Conservation (phyloP, 75 land plant genomes). For the Cupressus sempervirens region DNA sequence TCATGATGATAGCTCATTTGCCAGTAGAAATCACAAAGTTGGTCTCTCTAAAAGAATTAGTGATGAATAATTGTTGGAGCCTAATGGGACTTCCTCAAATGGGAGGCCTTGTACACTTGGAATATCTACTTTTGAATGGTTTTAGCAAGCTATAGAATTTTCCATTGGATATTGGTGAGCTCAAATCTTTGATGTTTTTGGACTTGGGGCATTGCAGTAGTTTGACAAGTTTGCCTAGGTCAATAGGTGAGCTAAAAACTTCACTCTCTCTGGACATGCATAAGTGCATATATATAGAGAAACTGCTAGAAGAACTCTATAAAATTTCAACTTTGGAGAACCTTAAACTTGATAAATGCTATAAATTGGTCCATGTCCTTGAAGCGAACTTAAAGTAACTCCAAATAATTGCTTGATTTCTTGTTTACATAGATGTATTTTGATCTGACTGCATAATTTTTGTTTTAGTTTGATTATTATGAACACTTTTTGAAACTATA, state of each 20-base stretch:
- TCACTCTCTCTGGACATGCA: background rate
- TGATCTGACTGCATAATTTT: background rate
- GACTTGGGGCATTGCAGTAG: background rate
- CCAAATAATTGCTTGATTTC: background rate
- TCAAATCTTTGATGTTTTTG: background rate
- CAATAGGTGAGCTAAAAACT: background rate
- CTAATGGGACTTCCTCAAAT: background rate
- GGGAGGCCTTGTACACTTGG: background rate
- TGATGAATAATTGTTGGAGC: background rate
- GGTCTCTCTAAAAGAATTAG: background rate
- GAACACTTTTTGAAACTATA: slow-evolving; percentile 17
- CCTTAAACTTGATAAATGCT: background rate
- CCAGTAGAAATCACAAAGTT: background rate
- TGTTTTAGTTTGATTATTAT: background rate
- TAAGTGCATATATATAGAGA: background rate
- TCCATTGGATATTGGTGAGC: background rate
- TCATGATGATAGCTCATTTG: background rate
- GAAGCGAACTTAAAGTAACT: slow-evolving; percentile 2
- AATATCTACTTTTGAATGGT: background rate
- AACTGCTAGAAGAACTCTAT: background rate
- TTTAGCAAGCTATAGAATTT: background rate
- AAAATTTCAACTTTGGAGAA: background rate
- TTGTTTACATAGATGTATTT: background rate
- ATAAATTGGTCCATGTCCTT: background rate
- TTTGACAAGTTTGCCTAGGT: background rate